These are phyloP conservation scores for Spinellus fusiger DNA, from an alignment of 192 early-diverging fungal species.

Conservation along the genomic window DNA sequence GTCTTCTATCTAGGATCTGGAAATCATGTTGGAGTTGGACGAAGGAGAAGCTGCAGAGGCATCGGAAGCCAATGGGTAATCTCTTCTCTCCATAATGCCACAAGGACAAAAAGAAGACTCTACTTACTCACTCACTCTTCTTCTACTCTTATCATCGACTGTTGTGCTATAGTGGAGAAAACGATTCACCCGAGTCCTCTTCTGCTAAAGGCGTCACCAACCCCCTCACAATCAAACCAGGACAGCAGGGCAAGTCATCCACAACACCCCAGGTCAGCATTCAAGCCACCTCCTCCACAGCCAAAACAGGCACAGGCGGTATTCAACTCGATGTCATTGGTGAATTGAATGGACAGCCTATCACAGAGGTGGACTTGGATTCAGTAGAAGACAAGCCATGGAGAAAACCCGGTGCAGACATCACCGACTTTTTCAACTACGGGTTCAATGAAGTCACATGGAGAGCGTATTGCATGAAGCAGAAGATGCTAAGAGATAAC, in stretches of 20 bases:
- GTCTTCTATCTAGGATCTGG: slow-evolving; percentile 49
- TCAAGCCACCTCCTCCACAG: slow-evolving; percentile 25
- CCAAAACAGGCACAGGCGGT: slow-evolving; percentile 20
- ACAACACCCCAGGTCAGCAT: slow-evolving; percentile 32
- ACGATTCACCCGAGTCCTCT: background rate
- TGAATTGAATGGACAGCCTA: slow-evolving; percentile 69
- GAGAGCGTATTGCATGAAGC: slow-evolving; percentile 91
- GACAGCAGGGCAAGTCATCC: slow-evolving; percentile 26
- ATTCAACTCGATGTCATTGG: slow-evolving; percentile 71
- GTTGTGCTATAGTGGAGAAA: too few species aligned
- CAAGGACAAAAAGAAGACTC: too few species aligned
- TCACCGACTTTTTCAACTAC: slow-evolving; percentile 99
- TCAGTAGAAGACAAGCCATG: slow-evolving; percentile 95
- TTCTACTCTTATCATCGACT: too few species aligned
- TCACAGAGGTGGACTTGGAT: slow-evolving; percentile 90
- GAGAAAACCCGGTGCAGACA: slow-evolving; percentile 88
- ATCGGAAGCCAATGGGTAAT: slow-evolving; percentile 2
- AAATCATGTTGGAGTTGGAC: slow-evolving; percentile 63
- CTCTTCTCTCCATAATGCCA: too few species aligned
- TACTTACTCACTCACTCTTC: too few species aligned
- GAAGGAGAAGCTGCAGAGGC: slow-evolving; percentile 25
- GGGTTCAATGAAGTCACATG: slow-evolving; percentile 97
- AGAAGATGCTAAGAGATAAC: slow-evolving; percentile 81
- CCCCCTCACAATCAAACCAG: slow-evolving; percentile 44
- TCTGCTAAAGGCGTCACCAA: background rate